Conservation (phyloP, 352 stramenopile genomes). For the Hyaloperonospora brassicae region DNA sequence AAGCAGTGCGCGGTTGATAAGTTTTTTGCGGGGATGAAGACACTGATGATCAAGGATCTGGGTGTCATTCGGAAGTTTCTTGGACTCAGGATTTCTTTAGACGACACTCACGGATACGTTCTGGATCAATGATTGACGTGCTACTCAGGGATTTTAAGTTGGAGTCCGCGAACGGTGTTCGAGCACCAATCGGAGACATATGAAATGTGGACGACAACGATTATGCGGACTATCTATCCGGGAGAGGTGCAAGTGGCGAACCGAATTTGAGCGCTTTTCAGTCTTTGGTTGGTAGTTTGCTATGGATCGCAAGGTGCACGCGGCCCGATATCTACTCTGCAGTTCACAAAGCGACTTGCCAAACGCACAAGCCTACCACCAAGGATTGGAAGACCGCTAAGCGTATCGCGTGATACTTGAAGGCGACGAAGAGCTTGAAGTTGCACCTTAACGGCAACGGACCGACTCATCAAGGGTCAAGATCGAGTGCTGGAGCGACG, state of each 20-base stretch:
- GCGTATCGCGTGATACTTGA: not conserved
- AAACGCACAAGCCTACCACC: not conserved
- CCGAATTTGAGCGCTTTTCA: not conserved
- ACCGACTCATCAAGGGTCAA: not conserved
- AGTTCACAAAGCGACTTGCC: not conserved
- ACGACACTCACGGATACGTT: too few species aligned
- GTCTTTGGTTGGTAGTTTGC: not conserved
- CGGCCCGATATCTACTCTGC: not conserved
- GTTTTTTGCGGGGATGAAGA: too few species aligned
- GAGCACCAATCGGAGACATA: too few species aligned
- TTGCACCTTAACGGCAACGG: not conserved
- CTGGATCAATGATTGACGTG: too few species aligned
- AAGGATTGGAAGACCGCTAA: conserved; percentile 1
- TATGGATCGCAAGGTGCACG: not conserved
- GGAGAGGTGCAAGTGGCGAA: too few species aligned
- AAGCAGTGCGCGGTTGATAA: not conserved
- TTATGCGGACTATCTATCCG: too few species aligned
- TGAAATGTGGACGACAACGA: too few species aligned
- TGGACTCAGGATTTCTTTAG: too few species aligned
- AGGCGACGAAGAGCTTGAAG: not conserved
- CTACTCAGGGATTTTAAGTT: too few species aligned
- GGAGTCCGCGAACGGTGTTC: too few species aligned
- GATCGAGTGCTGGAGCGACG: not conserved
- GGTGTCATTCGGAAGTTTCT: too few species aligned
- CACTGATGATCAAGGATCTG: too few species aligned